Conservation (phyloP, 305 asterid genomes). For the Fraxinus sp. region DNA sequence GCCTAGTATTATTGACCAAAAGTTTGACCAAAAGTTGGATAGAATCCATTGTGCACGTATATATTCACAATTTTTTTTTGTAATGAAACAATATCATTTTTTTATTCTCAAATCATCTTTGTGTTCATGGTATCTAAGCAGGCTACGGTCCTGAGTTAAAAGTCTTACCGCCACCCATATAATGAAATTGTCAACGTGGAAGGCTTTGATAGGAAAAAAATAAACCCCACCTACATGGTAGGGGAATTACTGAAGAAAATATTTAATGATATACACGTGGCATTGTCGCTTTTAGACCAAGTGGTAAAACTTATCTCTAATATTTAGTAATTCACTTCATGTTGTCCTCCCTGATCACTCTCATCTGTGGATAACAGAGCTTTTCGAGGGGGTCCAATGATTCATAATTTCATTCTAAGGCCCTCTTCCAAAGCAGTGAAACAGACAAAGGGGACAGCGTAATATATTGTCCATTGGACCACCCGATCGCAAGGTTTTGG, state of each 20-base stretch:
- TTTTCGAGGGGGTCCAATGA: conserved; percentile 2
- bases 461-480: not conserved
- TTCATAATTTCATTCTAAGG: conserved; percentile 7
- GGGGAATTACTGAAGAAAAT: not conserved
- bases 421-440: conserved; percentile 6
- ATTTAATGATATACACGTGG: not conserved
- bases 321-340: not conserved
- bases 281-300: not conserved
- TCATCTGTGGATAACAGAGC: conserved; percentile 9
- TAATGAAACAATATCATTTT: not conserved
- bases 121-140: not conserved
- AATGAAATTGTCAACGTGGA: not conserved
- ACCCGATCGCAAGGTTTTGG: not conserved
- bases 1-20: not conserved
- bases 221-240: not conserved
- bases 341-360: conserved; percentile 7
- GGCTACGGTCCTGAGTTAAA: not conserved
- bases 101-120: not conserved
- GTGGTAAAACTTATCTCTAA: not conserved
- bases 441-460: not conserved
- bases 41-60: not conserved
- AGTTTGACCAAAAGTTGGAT: not conserved
- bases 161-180: not conserved
- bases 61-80: not conserved
- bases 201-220: not conserved